Evolutionary conservation across 2,329 filamentous ascomycete species (phyloP).

Genomic region (Penicillium sp.): DNA sequence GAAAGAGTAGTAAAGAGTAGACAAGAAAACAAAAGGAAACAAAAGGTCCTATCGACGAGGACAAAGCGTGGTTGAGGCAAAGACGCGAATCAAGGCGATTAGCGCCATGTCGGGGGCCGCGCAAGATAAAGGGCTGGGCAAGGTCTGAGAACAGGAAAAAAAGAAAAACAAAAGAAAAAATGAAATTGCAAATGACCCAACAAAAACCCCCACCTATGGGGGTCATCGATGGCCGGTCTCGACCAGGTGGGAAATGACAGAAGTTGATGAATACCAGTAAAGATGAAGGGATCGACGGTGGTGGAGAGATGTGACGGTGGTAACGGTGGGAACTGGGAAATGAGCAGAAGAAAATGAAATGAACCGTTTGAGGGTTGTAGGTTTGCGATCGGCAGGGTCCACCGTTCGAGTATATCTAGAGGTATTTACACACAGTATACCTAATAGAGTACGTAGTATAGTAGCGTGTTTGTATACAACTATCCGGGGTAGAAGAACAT

Average conservation of each 20-base stretch:
- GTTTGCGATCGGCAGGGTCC: conserved; percentile 12
- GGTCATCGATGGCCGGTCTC: conserved; percentile 20
- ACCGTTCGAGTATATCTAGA: conserved; percentile 4
- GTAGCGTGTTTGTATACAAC: too few relatives aligned
- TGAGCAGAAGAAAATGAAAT: not conserved
- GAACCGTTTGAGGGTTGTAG: not conserved
- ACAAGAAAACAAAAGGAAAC: conserved; percentile 2
- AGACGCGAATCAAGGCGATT: conserved; percentile 1
- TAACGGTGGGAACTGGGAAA: conserved; percentile 5
- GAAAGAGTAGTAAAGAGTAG: not conserved
- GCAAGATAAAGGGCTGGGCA: not conserved
- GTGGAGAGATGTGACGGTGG: conserved; percentile 20
- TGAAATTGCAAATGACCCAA: conserved; percentile 1
- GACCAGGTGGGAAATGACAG: conserved; percentile 19
- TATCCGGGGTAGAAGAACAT: too few relatives aligned
- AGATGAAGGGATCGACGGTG: conserved; percentile 8
- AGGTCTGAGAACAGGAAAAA: not conserved
- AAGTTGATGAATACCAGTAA: not conserved
- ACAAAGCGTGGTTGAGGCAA: not conserved
- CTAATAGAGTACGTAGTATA: too few relatives aligned
- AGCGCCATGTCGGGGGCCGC: not conserved
- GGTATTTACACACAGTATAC: too few relatives aligned
- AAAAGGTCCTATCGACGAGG: not conserved
- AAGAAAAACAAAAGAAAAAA: conserved; percentile 9
- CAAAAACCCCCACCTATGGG: not conserved